phyloP scores from a whole-genome alignment of 106 monocot species.

The Dendrobium chrysotoxum region DNA sequence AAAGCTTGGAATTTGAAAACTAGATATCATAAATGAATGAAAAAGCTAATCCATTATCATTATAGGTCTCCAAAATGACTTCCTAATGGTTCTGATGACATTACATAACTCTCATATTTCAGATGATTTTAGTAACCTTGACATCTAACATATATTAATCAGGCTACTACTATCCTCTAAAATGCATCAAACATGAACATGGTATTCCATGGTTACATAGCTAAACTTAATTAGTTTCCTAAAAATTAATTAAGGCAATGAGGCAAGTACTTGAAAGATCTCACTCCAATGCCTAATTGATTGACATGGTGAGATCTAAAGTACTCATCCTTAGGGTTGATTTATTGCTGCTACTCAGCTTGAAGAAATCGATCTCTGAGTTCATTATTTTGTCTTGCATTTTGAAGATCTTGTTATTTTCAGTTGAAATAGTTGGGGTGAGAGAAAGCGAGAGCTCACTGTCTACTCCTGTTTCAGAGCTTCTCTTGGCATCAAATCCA shows the following conservation, averaged over 20 bases:
- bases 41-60: background rate
- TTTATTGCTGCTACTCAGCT: conserved; percentile 28
- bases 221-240: background rate
- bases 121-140: conserved; percentile 15
- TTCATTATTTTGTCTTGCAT: conserved; percentile 3
- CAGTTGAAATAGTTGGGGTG: conserved; percentile 17
- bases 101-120: conserved; percentile 9
- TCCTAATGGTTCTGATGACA: background rate
- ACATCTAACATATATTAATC: background rate
- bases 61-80: background rate
- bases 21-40: background rate
- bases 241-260: conserved; percentile 16
- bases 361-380: conserved; percentile 6
- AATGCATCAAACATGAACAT: background rate
- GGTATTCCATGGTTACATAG: conserved; percentile 12
- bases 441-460: conserved; percentile 72
- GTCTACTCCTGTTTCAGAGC: conserved; percentile 9
- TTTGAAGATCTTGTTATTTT: background rate
- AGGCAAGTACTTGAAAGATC: conserved; percentile 99
- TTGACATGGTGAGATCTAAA: conserved; percentile 99
- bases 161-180: conserved; percentile 15
- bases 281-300: conserved; percentile 92
- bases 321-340: conserved; percentile 71
- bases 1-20: background rate
- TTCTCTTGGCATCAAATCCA: background rate